Conservation (phyloP, 208 protist species). For the Leishmania aethiopica region DNA sequence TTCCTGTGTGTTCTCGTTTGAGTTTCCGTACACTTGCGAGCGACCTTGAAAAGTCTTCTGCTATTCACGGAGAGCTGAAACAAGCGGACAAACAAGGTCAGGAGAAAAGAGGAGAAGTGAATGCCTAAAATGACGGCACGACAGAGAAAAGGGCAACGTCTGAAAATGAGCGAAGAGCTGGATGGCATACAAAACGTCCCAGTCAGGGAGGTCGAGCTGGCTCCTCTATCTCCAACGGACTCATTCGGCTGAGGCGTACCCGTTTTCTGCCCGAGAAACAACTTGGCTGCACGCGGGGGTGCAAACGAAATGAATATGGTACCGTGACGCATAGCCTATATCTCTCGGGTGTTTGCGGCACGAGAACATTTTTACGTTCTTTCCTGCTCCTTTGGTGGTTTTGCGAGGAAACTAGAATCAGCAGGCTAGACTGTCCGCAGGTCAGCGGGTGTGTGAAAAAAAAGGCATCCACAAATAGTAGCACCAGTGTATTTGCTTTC, state of each 20-base stretch:
- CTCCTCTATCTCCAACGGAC: neutral
- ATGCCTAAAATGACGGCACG: neutral
- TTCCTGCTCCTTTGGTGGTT: neutral
- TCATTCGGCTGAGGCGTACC: neutral
- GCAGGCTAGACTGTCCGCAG: neutral
- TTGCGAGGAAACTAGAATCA: conserved; percentile 1
- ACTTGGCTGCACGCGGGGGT: neutral
- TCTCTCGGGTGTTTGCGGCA: neutral
- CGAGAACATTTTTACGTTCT: no score
- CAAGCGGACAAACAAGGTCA: neutral
- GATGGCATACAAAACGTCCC: neutral
- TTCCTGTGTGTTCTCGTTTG: neutral
- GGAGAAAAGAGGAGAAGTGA: neutral
- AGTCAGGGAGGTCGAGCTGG: neutral
- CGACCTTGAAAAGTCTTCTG: neutral
- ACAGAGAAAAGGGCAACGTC: neutral
- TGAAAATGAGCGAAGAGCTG: neutral
- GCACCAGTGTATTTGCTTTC: neutral
- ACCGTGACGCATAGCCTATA: neutral
- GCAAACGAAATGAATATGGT: neutral
- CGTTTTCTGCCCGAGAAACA: neutral
- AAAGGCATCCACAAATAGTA: neutral
- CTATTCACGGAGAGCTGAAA: neutral
- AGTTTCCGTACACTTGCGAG: neutral
- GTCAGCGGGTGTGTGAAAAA: neutral